phyloP scores from a whole-genome alignment of 2,329 filamentous ascomycete species.

The Pseudonectria buxi region DNA sequence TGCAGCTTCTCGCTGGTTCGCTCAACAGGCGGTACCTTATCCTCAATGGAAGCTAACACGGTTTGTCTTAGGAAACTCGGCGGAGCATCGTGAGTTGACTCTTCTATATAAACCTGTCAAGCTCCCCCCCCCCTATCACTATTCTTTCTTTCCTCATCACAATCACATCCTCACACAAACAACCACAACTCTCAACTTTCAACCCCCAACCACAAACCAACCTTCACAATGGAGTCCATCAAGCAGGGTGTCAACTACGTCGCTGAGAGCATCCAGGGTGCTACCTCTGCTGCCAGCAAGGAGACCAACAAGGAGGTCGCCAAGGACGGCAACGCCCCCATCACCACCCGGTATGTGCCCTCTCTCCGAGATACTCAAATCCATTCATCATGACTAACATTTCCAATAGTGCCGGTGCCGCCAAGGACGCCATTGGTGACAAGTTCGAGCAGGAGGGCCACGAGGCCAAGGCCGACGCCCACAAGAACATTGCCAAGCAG shows the following conservation, averaged over 20 bases:
- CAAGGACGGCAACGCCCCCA: slow-evolving; percentile 50
- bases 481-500: slow-evolving; percentile 32
- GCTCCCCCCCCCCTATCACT: neutral
- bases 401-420: slow-evolving; percentile 32
- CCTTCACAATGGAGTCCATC: slow-evolving; percentile 42
- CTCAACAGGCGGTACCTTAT: too few species aligned
- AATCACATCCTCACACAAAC: slow-evolving; percentile 11
- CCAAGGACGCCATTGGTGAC: slow-evolving; percentile 44
- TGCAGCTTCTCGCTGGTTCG: too few species aligned
- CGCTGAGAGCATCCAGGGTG: slow-evolving; percentile 56
- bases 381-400: slow-evolving; percentile 25
- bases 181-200: slow-evolving; percentile 10
- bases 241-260: slow-evolving; percentile 64
- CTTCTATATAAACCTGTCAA: neutral
- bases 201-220: slow-evolving; percentile 17
- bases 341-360: slow-evolving; percentile 46
- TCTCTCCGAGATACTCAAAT: neutral
- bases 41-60: too few species aligned
- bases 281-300: slow-evolving; percentile 52
- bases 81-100: neutral
- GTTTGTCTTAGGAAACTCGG: too few species aligned
- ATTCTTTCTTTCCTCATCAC: slow-evolving; percentile 11
- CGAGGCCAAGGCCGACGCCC: slow-evolving; percentile 35
- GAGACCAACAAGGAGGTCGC: slow-evolving; percentile 65
- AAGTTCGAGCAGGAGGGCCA: slow-evolving; percentile 38